Evolutionary conservation across 169 alveolate species (phyloP).

Genomic region (Cystoisospora suis): DNA sequence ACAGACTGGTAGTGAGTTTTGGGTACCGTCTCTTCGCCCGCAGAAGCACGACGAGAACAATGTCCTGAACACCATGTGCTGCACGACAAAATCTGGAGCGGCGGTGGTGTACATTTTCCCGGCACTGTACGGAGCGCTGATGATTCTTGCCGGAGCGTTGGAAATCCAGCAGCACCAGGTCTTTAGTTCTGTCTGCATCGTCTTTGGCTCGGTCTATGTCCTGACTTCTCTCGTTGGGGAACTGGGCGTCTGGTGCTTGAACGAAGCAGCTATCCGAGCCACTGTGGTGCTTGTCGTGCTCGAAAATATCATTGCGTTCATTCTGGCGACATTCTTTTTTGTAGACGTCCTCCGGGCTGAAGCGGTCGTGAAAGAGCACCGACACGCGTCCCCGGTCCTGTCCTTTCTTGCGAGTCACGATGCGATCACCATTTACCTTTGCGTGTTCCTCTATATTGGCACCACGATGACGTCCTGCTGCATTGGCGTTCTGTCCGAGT

Average conservation of each 20-base stretch:
- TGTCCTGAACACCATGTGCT: slow-evolving; percentile 19
- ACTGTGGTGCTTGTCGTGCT: slow-evolving; percentile 28
- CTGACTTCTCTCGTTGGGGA: slow-evolving; percentile 21
- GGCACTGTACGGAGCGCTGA: slow-evolving; percentile 20
- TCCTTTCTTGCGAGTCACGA: slow-evolving; percentile 21
- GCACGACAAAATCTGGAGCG: slow-evolving; percentile 18
- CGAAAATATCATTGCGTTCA: slow-evolving; percentile 18
- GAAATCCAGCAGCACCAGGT: slow-evolving; percentile 18
- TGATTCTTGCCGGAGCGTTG: slow-evolving; percentile 12
- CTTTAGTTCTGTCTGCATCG: slow-evolving; percentile 11
- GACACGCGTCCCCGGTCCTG: background rate
- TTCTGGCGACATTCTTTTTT: background rate
- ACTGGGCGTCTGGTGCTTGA: slow-evolving; percentile 21
- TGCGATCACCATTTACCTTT: background rate
- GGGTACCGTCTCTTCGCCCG: too few relatives aligned
- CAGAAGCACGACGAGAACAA: too few relatives aligned
- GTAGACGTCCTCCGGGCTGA: slow-evolving; percentile 4
- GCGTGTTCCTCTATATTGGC: slow-evolving; percentile 25
- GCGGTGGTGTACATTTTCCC: slow-evolving; percentile 41
- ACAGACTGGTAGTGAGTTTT: too few relatives aligned
- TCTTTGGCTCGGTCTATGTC: background rate
- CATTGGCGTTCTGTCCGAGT: slow-evolving; percentile 18
- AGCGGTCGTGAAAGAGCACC: slow-evolving; percentile 13
- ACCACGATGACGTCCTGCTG: slow-evolving; percentile 8
- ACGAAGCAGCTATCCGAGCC: slow-evolving; percentile 33